Conservation (phyloP, 176 grass and related monocot species). For the Musa beccarii region DNA sequence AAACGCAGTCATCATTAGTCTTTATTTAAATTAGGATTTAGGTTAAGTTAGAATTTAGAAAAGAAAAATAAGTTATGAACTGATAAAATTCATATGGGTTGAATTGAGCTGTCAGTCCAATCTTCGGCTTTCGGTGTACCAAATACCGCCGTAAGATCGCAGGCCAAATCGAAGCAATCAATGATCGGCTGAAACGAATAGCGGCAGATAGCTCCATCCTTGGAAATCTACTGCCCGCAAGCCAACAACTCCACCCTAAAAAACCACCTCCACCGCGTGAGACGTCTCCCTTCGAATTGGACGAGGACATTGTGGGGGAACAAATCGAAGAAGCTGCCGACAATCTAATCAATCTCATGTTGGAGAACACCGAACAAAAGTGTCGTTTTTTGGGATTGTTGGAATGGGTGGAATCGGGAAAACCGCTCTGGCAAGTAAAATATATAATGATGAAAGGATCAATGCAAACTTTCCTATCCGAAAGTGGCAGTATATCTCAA, state of each 20-base stretch:
- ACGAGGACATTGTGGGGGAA: background rate
- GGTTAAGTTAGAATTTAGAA: no score
- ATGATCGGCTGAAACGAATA: conserved; percentile 34
- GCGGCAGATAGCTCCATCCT: conserved; percentile 28
- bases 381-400: background rate
- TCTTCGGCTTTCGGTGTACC: no score
- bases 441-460: background rate
- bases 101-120: no score
- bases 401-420: conserved; percentile 4
- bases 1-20: no score
- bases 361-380: background rate
- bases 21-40: no score
- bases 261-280: background rate
- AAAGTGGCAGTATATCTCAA: no score
- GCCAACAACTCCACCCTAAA: background rate
- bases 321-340: conserved; percentile 4
- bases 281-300: background rate
- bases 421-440: no score
- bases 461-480: no score
- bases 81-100: no score
- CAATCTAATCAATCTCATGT: background rate
- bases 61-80: no score
- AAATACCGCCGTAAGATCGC: conserved; percentile 70
- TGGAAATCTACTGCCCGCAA: background rate
- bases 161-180: conserved; percentile 38